phyloP scores from a whole-genome alignment of 495 filamentous ascomycete species.

The Tuber aestivum region DNA sequence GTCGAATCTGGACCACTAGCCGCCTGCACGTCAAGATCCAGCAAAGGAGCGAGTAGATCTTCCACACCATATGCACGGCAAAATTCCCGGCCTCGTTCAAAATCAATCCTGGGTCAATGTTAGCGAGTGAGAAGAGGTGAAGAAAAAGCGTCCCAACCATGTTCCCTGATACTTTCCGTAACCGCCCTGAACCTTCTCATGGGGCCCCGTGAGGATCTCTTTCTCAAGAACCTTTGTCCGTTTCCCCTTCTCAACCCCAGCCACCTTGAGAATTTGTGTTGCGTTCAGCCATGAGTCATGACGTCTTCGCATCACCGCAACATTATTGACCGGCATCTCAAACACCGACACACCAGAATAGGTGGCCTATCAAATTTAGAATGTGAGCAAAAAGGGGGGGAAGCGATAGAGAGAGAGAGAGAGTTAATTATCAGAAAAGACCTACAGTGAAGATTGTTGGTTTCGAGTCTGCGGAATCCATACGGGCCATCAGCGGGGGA shows the following conservation, averaged over 20 bases:
- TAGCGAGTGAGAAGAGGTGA: conserved; percentile 32
- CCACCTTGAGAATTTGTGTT: conserved; percentile 92
- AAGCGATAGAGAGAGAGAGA: conserved; percentile 11
- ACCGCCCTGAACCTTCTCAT: conserved; percentile 97
- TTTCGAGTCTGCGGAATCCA: conserved; percentile 38
- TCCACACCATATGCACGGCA: conserved; percentile 92
- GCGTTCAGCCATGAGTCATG: conserved; percentile 90
- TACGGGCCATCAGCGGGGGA: conserved; percentile 43
- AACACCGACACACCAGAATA: conserved; percentile 94
- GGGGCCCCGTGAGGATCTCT: conserved; percentile 88
- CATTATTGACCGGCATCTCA: conserved; percentile 89
- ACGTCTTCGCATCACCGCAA: conserved; percentile 91
- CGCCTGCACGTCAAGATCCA: conserved; percentile 46
- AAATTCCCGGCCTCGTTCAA: conserved; percentile 81
- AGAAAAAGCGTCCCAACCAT: conserved; percentile 50
- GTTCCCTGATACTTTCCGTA: conserved; percentile 99
- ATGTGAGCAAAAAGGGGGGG: conserved; percentile 12
- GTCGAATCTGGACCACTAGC: conserved; percentile 64
- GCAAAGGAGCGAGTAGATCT: conserved; percentile 71
- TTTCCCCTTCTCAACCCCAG: conserved; percentile 91
- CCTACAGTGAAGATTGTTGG: conserved; percentile 37
- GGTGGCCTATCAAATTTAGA: conserved; percentile 57
- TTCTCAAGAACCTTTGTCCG: conserved; percentile 96
- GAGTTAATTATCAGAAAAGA: background rate
- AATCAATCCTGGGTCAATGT: conserved; percentile 57